phyloP scores from a whole-genome alignment of 1,284 basidiomycete genomes.

The Exsudoporus floridanus region DNA sequence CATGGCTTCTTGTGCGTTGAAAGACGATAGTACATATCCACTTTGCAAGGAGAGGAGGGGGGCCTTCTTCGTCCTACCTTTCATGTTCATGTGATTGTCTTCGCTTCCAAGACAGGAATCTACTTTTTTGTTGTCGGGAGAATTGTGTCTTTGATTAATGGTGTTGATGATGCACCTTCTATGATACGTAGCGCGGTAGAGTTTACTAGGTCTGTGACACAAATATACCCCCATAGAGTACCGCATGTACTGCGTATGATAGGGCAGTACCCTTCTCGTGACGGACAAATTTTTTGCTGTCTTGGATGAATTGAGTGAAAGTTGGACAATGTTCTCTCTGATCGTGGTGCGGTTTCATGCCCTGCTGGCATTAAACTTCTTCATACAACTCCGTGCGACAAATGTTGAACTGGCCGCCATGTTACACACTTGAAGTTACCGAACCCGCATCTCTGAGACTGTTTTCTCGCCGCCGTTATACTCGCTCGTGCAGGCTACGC shows the following conservation, averaged over 20 bases:
- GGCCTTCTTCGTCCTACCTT: not conserved
- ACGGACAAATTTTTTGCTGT: not conserved
- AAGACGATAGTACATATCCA: not conserved
- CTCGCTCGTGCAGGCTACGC: no score
- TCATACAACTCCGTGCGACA: no score
- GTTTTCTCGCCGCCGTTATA: no score
- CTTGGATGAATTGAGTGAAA: not conserved
- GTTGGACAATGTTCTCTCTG: no score
- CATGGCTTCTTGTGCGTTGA: not conserved
- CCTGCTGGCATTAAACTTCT: no score
- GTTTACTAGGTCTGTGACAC: slow-evolving; percentile 6
- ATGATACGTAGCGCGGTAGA: no score
- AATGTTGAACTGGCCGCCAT: no score
- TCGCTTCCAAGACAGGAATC: not conserved
- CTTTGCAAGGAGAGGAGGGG: not conserved
- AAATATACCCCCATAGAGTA: not conserved
- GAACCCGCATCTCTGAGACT: no score
- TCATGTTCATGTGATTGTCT: slow-evolving; percentile 3
- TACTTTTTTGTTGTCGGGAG: not conserved
- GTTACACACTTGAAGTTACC: no score
- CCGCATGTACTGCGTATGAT: not conserved
- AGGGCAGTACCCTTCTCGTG: not conserved
- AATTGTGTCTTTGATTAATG: not conserved
- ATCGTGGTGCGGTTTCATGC: no score
- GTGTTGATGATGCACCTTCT: not conserved